phyloP scores from a whole-genome alignment of 2,329 filamentous ascomycete species.

The Madurella mycetomatis region DNA sequence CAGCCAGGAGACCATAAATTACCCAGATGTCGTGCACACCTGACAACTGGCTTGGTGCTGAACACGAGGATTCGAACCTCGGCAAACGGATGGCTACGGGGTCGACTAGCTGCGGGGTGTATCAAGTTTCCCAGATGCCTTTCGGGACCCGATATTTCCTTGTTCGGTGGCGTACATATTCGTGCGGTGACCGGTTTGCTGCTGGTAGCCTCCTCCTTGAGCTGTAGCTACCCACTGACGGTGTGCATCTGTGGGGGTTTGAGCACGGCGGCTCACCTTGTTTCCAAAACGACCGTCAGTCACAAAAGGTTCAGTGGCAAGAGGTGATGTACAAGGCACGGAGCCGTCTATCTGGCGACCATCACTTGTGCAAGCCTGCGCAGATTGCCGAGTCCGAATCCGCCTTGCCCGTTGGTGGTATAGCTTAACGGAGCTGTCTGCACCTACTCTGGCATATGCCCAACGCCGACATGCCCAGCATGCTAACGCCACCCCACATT shows the following conservation, averaged over 20 bases:
- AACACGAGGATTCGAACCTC: conserved; percentile 10
- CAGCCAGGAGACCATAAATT: neutral
- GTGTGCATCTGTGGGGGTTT: neutral
- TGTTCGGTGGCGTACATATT: conserved; percentile 21
- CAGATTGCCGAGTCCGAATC: no score
- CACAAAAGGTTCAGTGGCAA: no score
- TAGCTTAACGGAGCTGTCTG: no score
- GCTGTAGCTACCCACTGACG: conserved; percentile 15
- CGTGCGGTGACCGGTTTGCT: conserved; percentile 17
- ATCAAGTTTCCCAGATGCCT: neutral
- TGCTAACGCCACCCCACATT: neutral
- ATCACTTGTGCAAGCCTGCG: no score
- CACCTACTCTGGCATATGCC: no score
- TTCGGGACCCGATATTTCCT: conserved; percentile 16
- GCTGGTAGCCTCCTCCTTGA: conserved; percentile 14
- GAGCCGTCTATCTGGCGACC: no score
- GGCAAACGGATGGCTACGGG: neutral
- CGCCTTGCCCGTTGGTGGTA: no score
- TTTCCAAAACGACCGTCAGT: no score
- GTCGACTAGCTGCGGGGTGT: neutral
- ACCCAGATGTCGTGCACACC: conserved; percentile 4
- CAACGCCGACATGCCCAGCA: neutral
- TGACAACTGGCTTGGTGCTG: neutral
- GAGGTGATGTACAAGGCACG: no score
- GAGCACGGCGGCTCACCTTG: no score